Evolutionary conservation across 768 basidiomycete species (phyloP), one percentile per base, ranked within the genome.

Genomic region (Collybia nuda): DNA sequence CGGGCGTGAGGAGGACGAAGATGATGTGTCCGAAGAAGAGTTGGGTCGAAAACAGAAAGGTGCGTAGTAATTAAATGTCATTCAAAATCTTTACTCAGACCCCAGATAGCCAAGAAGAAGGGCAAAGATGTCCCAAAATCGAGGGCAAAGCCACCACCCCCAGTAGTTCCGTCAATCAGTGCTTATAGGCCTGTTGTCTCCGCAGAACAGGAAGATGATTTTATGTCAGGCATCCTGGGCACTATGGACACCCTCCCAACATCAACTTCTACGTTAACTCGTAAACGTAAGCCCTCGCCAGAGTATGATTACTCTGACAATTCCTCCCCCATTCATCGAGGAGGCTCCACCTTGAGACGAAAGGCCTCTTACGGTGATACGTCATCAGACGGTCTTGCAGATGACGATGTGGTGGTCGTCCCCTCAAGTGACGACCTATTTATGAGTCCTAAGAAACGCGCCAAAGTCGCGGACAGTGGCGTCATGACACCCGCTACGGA

Each of bases 161-260:
- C 78, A 9, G 62, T 76, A 11, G 74, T 78, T 11, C 81, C 84
- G 1, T 80, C 85, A 9, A 86, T 92, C 53, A 86, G 76, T 66
- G 89, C 86, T 12, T 98, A 98, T 65, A 80, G 92, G 24, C 86
- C 89, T 1, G 75, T 75, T 0, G 80, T 86, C 11, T 86, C 89
- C 6, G 85, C 77, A 11, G 88, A 85, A 45, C 82, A 93, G 58
- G 97, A 98, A 65, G 76, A 81, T 35, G 93, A 96, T 57, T 93
- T 99, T 56, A 89, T 99, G 91, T 81, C 83, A 0, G 80, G 79
- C 32, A 68, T 99, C 1, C 71, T 99, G 8, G 88, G 85, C 7
- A 79, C 72, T 18, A 80, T 96, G 66, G 90, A 91, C 52, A 67
- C 70, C 4, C 61, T 70, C 8, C 69, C 80, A 9, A 61, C 67